phyloP scores from a whole-genome alignment of 2,329 filamentous ascomycete species.

The Gyromitra esculenta region DNA sequence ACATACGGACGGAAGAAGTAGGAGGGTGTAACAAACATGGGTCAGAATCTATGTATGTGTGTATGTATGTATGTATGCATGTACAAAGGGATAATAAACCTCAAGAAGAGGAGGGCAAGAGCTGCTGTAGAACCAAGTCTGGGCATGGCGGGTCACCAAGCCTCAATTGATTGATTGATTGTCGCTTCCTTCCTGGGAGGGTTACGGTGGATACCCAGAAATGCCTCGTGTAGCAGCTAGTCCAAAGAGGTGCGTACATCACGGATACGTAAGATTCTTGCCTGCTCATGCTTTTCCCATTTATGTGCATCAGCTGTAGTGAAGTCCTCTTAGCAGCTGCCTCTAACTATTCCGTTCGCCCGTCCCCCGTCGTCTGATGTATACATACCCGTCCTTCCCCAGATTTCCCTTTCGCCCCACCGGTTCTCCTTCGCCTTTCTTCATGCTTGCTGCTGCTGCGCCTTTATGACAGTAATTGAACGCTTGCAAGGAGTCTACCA shows the following conservation, averaged over 20 bases:
- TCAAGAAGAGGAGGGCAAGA: not conserved
- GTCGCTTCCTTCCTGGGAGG: not conserved
- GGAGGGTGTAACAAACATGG: slow-evolving; percentile 12
- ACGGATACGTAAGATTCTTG: slow-evolving; percentile 36
- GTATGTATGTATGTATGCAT: too few relatives aligned
- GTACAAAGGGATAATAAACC: not conserved
- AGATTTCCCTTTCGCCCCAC: slow-evolving; percentile 37
- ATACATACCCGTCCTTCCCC: slow-evolving; percentile 45
- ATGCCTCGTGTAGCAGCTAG: slow-evolving; percentile 37
- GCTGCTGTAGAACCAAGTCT: not conserved
- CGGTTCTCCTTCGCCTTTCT: slow-evolving; percentile 28
- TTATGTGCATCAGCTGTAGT: slow-evolving; percentile 19
- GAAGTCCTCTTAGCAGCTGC: slow-evolving; percentile 22
- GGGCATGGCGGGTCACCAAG: not conserved
- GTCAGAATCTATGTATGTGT: not conserved
- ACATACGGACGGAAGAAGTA: not conserved
- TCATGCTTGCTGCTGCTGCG: not conserved
- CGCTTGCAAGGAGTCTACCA: slow-evolving; percentile 19
- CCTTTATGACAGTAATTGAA: slow-evolving; percentile 32
- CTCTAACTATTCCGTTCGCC: slow-evolving; percentile 39
- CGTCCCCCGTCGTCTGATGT: slow-evolving; percentile 34
- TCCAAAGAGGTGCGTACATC: slow-evolving; percentile 28
- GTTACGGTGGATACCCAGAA: slow-evolving; percentile 13
- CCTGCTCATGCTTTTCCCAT: slow-evolving; percentile 15
- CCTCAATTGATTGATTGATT: not conserved